Conservation (phyloP, 768 basidiomycete species). For the Russula vinacea region DNA sequence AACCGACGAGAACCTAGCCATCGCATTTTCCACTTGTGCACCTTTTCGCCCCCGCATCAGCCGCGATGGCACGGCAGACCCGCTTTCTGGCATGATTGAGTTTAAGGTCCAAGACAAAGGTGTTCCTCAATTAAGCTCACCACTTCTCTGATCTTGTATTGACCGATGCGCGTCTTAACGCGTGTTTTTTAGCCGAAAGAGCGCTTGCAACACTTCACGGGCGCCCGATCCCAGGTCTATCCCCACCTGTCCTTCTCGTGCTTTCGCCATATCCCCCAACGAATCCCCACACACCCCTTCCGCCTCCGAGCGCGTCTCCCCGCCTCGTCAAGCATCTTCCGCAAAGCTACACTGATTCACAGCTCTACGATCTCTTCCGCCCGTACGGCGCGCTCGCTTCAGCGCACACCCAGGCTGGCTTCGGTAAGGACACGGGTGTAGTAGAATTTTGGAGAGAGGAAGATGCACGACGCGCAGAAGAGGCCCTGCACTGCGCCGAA, state of each 20-base stretch:
- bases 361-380: slow-evolving; percentile 82
- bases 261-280: slow-evolving; percentile 85
- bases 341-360: slow-evolving; percentile 57
- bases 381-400: slow-evolving; percentile 82
- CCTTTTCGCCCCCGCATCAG: slow-evolving; percentile 78
- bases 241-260: slow-evolving; percentile 57
- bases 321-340: slow-evolving; percentile 86
- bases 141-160: not conserved
- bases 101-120: slow-evolving; percentile 82
- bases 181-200: slow-evolving; percentile 65
- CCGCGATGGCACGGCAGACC: slow-evolving; percentile 52
- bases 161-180: slow-evolving; percentile 21
- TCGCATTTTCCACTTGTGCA: slow-evolving; percentile 68
- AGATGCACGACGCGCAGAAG: slow-evolving; percentile 74
- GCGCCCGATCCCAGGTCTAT: slow-evolving; percentile 60
- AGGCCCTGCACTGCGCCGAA: slow-evolving; percentile 79
- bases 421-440: slow-evolving; percentile 73
- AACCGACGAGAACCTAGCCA: slow-evolving; percentile 71
- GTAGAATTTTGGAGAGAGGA: slow-evolving; percentile 88
- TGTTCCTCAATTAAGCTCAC: slow-evolving; percentile 33
- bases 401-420: slow-evolving; percentile 66
- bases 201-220: slow-evolving; percentile 81
- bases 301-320: slow-evolving; percentile 72
- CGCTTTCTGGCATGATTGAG: slow-evolving; percentile 72
- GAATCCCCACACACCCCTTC: slow-evolving; percentile 67